These are phyloP conservation scores for Melanomma pulvis-pyrius DNA, from an alignment of 495 filamentous ascomycete species.

Conservation along the genomic window DNA sequence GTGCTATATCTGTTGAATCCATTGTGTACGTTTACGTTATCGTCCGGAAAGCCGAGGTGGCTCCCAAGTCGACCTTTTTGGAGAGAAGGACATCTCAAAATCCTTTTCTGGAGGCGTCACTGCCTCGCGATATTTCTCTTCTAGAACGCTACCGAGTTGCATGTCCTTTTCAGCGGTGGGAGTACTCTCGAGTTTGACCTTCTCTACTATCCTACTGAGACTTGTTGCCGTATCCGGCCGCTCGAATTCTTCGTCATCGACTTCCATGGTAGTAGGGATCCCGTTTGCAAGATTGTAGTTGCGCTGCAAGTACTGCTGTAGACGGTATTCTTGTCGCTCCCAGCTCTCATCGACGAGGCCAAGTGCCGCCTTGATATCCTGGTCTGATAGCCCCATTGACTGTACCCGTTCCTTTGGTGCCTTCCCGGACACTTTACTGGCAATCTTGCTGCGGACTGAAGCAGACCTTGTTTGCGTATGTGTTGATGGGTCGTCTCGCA, in stretches of 20 bases:
- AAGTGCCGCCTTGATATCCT: slow-evolving; percentile 51
- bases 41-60: slow-evolving; percentile 1
- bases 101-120: slow-evolving; percentile 26
- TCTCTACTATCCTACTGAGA: slow-evolving; percentile 43
- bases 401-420: slow-evolving; percentile 14
- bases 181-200: slow-evolving; percentile 44
- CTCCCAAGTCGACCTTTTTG: slow-evolving; percentile 9
- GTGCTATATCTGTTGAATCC: neutral
- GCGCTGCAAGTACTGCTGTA: slow-evolving; percentile 62
- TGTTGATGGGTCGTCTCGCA: slow-evolving; percentile 45
- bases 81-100: slow-evolving; percentile 31
- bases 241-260: slow-evolving; percentile 46
- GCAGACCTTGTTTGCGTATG: slow-evolving; percentile 32
- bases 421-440: slow-evolving; percentile 20
- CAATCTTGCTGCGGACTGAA: slow-evolving; percentile 34
- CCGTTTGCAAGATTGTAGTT: slow-evolving; percentile 63
- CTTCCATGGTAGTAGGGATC: slow-evolving; percentile 38
- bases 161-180: slow-evolving; percentile 43
- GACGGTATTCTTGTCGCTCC: slow-evolving; percentile 60
- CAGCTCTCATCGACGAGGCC: slow-evolving; percentile 63
- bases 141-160: slow-evolving; percentile 33
- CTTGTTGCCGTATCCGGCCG: slow-evolving; percentile 39
- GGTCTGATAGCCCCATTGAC: slow-evolving; percentile 37
- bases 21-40: neutral
- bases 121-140: slow-evolving; percentile 1